Percentiles rank a stretch among this genome's conserved stretches.
Evolutionary conservation across 139 green algal species (phyloP).

Genomic region (Picochlorum sp.): DNA sequence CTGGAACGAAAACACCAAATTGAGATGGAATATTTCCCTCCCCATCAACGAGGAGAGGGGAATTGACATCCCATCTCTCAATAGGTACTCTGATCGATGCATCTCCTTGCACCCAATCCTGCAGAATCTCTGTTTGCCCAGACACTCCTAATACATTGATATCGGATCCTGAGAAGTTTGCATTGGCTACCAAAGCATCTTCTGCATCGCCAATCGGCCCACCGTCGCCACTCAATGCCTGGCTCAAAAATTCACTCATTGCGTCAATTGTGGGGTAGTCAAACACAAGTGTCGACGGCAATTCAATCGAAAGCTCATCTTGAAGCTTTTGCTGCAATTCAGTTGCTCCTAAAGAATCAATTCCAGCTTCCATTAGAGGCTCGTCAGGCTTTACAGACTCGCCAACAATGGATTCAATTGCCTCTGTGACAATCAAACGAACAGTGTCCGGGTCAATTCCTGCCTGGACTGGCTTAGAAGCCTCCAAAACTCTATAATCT

Average conservation of each 20-base stretch:
- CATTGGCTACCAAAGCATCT: background rate
- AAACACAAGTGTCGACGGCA: slow-evolving; percentile 54
- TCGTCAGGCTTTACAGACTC: slow-evolving; percentile 32
- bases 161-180: background rate
- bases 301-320: slow-evolving; percentile 19
- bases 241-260: slow-evolving; percentile 34
- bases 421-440: slow-evolving; percentile 15
- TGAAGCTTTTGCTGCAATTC: slow-evolving; percentile 70
- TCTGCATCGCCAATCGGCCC: background rate
- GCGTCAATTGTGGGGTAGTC: slow-evolving; percentile 54
- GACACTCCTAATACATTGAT: slow-evolving; percentile 11
- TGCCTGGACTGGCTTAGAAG: background rate
- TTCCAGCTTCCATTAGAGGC: slow-evolving; percentile 68
- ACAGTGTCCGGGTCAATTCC: background rate
- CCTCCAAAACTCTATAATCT: background rate
- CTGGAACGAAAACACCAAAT: slow-evolving; percentile 53
- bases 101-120: slow-evolving; percentile 14
- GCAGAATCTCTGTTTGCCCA: slow-evolving; percentile 7
- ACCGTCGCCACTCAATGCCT: slow-evolving; percentile 6
- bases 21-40: slow-evolving; percentile 3
- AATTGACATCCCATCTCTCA: slow-evolving; percentile 37
- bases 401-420: slow-evolving; percentile 19
- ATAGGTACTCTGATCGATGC: slow-evolving; percentile 30
- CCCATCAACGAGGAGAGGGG: background rate
- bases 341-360: slow-evolving; percentile 73